Evolutionary conservation across 2,329 filamentous ascomycete species (phyloP).

Genomic region (Ophiostoma himal-ulmi): DNA sequence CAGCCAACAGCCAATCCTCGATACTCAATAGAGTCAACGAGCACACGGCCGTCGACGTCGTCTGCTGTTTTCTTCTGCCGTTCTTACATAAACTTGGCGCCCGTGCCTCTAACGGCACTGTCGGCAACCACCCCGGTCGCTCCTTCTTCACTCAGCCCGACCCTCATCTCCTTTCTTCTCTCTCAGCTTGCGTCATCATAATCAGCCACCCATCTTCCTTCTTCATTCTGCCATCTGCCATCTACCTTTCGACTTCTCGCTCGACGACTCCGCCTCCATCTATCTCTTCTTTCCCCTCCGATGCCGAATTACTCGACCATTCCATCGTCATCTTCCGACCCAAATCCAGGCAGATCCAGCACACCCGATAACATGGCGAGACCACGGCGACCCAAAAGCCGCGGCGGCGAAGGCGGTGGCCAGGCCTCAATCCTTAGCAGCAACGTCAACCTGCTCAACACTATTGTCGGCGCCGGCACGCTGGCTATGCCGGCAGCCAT

Average conservation of each 20-base stretch:
- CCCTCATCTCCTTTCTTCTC: neutral
- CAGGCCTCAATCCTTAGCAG: slow-evolving; percentile 86
- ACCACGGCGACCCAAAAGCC: slow-evolving; percentile 62
- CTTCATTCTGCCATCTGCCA: neutral
- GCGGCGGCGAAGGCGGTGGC: slow-evolving; percentile 60
- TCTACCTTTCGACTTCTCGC: neutral
- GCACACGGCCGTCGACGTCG: neutral
- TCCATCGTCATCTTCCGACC: slow-evolving; percentile 34
- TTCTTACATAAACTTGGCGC: neutral
- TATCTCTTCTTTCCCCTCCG: slow-evolving; percentile 4
- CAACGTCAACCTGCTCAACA: slow-evolving; percentile 92
- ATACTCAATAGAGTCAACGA: neutral
- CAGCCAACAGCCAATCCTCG: neutral
- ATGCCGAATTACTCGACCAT: slow-evolving; percentile 54
- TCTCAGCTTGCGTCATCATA: neutral
- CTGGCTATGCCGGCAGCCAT: slow-evolving; percentile 93
- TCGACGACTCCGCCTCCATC: neutral
- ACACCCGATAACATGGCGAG: slow-evolving; percentile 44
- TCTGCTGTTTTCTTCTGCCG: neutral
- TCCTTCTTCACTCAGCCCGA: neutral
- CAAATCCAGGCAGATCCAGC: slow-evolving; percentile 36
- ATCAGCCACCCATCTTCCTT: neutral
- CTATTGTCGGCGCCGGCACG: slow-evolving; percentile 90
- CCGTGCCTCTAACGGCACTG: neutral
- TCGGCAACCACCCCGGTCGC: slow-evolving; percentile 6